Percentiles rank a stretch among this genome's conserved stretches.
These are phyloP conservation scores for Helenozyma rhizophorensis DNA, from an alignment of 805 yeast species.

Conservation along the genomic window DNA sequence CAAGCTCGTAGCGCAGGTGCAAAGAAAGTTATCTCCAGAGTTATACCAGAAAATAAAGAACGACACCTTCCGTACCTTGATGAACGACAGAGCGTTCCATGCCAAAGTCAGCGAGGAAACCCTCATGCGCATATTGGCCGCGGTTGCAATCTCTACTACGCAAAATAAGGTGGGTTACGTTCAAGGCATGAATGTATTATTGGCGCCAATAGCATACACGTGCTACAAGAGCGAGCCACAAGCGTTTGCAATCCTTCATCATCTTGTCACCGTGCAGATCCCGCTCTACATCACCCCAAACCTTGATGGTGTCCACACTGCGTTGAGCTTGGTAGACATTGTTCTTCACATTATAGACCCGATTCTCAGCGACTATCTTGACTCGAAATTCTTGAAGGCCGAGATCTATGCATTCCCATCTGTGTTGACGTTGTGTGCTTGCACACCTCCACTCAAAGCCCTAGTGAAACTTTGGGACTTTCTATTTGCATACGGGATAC, in stretches of 20 bases:
- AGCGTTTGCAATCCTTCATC: constrained; percentile 69
- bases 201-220: constrained; percentile 78
- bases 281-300: constrained; percentile 78
- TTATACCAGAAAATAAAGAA: constrained; percentile 69
- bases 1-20: constrained; percentile 47
- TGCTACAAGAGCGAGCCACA: constrained; percentile 75
- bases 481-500: constrained; percentile 85
- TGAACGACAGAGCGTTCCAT: constrained; percentile 65
- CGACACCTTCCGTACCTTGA: constrained; percentile 82
- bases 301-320: constrained; percentile 78
- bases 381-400: constrained; percentile 67
- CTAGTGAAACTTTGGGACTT: constrained; percentile 85
- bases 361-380: constrained; percentile 54
- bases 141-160: constrained; percentile 53
- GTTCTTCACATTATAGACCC: constrained; percentile 72
- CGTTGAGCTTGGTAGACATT: constrained; percentile 65
- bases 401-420: constrained; percentile 85
- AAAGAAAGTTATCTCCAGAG: constrained; percentile 38
- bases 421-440: constrained; percentile 78
- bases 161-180: constrained; percentile 53
- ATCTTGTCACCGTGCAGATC: constrained; percentile 56
- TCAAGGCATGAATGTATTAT: constrained; percentile 87
- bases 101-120: constrained; percentile 64
- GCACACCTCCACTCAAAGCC: constrained; percentile 79
- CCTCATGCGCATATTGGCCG: constrained; percentile 63